phyloP scores from a whole-genome alignment of 805 yeast genomes.

The Candida pseudofarinosa region DNA sequence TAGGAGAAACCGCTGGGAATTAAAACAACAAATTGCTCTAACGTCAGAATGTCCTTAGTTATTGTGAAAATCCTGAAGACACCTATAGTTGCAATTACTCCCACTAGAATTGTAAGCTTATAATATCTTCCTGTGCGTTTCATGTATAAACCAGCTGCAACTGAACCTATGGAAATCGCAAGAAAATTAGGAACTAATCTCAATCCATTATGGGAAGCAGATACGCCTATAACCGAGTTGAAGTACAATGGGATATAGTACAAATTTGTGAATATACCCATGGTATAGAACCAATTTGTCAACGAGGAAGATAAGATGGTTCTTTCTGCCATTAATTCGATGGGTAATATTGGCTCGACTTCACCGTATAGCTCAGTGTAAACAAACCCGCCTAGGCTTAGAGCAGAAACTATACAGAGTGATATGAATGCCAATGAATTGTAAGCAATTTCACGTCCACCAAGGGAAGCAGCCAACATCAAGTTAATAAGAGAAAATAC shows the following conservation, averaged over 20 bases:
- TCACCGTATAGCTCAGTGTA: constrained; percentile 51
- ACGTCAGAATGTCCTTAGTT: constrained; percentile 14
- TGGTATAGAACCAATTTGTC: constrained; percentile 66
- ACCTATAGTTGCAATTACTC: constrained; percentile 47
- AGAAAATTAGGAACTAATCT: constrained; percentile 64
- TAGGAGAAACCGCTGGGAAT: constrained; percentile 62
- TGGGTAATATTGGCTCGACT: constrained; percentile 64
- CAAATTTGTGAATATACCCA: constrained; percentile 59
- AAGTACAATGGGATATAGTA: constrained; percentile 71
- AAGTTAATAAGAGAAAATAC: constrained; percentile 56
- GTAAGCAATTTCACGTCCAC: constrained; percentile 54
- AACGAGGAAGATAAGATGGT: constrained; percentile 64
- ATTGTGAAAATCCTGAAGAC: constrained; percentile 27
- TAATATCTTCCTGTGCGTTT: constrained; percentile 63
- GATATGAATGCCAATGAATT: constrained; percentile 36
- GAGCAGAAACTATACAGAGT: constrained; percentile 28
- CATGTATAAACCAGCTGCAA: constrained; percentile 65
- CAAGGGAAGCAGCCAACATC: constrained; percentile 62
- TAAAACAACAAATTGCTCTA: constrained; percentile 27
- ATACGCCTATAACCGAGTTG: constrained; percentile 47
- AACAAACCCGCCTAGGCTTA: constrained; percentile 40
- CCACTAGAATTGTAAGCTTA: constrained; percentile 38
- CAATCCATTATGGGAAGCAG: constrained; percentile 55
- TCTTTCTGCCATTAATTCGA: constrained; percentile 50
- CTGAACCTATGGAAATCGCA: constrained; percentile 65